A percentile compares a stretch with the other conserved stretches of the same genome.
Evolutionary conservation across 73 alveolate species (phyloP).

Genomic region (Strombidium stylifer): DNA sequence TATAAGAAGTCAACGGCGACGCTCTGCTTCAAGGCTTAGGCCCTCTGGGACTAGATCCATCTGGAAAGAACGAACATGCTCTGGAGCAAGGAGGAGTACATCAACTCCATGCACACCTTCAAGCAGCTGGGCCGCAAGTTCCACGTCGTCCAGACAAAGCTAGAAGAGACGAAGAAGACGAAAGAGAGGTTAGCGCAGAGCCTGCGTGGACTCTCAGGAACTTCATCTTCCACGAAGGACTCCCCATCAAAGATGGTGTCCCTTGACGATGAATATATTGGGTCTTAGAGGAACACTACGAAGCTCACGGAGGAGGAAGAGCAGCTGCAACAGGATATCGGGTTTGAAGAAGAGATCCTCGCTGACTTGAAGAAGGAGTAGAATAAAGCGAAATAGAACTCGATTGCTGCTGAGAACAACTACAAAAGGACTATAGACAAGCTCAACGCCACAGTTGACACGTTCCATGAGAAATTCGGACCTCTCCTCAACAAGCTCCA

Average conservation of each 20-base stretch:
- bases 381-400: constrained; percentile 1
- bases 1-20: too few species aligned
- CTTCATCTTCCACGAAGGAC: too few species aligned
- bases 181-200: too few species aligned
- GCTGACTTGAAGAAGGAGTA: constrained; percentile 13
- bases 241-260: too few species aligned
- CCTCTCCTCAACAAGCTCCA: constrained; percentile 32
- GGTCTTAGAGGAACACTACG: too few species aligned
- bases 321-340: neutral
- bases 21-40: too few species aligned
- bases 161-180: too few species aligned
- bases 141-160: too few species aligned
- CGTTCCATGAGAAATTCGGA: constrained; percentile 9
- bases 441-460: constrained; percentile 23
- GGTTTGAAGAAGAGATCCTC: neutral
- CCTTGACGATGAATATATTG: too few species aligned
- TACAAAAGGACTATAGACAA: constrained; percentile 6
- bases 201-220: too few species aligned
- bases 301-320: too few species aligned
- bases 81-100: constrained; percentile 21
- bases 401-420: constrained; percentile 24
- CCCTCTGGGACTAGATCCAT: constrained; percentile 22
- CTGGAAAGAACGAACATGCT: constrained; percentile 22
- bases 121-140: too few species aligned
- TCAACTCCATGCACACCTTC: constrained; percentile 1